Conservation (phyloP, 345 rosid genomes). For the Syzygium grande region DNA sequence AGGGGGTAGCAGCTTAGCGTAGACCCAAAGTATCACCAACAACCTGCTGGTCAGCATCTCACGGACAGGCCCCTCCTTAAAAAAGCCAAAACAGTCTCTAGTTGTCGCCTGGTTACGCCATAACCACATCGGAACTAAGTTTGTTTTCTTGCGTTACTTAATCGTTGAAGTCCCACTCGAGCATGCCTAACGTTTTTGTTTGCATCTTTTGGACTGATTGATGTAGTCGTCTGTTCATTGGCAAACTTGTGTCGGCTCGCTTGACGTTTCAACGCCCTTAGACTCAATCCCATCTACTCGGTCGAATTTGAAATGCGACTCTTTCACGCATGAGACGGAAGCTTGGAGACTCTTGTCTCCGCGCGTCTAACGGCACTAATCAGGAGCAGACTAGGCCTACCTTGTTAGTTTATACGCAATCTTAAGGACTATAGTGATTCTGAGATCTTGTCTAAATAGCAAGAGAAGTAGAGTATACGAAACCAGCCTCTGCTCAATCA, state of each 20-base stretch:
- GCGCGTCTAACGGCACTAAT: background rate
- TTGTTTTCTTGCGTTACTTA: background rate
- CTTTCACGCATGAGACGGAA: background rate
- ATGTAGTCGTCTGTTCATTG: background rate
- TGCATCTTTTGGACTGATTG: background rate
- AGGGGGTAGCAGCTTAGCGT: background rate
- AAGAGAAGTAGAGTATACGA: background rate
- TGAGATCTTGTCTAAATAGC: too few species aligned
- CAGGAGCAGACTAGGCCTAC: background rate
- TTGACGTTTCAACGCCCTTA: background rate
- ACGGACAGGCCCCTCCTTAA: background rate
- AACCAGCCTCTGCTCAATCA: background rate
- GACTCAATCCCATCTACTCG: background rate
- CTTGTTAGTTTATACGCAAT: too few species aligned
- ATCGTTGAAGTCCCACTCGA: background rate
- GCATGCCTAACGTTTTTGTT: background rate
- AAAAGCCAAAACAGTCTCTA: background rate
- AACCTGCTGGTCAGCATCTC: background rate
- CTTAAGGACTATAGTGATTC: too few species aligned
- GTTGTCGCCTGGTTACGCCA: background rate
- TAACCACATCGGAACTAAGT: background rate
- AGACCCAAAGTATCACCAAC: background rate
- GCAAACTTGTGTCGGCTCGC: background rate
- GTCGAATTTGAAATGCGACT: background rate
- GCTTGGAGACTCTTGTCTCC: background rate